Evolutionary conservation across 805 yeast species (phyloP).

Genomic region (Sugiyamaella lignohabitans): DNA sequence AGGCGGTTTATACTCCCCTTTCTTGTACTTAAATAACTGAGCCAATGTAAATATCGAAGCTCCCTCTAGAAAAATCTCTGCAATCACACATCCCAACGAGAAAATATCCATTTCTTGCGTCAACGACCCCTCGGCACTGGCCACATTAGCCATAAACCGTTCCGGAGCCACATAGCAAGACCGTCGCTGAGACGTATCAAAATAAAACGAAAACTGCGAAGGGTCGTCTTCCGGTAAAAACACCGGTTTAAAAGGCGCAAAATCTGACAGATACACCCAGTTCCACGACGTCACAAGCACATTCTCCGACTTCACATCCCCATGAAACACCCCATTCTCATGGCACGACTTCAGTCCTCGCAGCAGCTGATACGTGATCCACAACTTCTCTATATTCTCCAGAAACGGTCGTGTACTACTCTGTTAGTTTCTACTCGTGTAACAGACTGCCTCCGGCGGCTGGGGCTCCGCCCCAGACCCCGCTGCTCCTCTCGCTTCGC

Average conservation of each 20-base stretch:
- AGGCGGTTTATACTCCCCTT: constrained; percentile 60
- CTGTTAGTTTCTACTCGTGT: constrained; percentile 1
- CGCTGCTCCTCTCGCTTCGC: too few relatives aligned
- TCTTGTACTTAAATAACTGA: constrained; percentile 76
- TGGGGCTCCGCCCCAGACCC: too few relatives aligned
- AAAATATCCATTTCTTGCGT: constrained; percentile 68
- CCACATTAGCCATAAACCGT: constrained; percentile 45
- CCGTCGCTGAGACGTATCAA: constrained; percentile 82
- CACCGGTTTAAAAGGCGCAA: constrained; percentile 78
- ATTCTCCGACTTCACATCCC: constrained; percentile 90
- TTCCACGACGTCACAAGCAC: constrained; percentile 81
- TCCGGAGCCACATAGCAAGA: constrained; percentile 94
- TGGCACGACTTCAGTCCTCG: constrained; percentile 62
- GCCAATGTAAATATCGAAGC: constrained; percentile 80
- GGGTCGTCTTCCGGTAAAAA: constrained; percentile 90
- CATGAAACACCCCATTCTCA: constrained; percentile 58
- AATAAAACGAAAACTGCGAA: constrained; percentile 82
- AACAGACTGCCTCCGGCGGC: too few relatives aligned
- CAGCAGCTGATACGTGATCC: constrained; percentile 77
- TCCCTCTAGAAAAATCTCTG: constrained; percentile 83
- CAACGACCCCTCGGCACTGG: constrained; percentile 30
- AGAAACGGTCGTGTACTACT: constrained; percentile 74
- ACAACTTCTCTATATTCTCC: constrained; percentile 70
- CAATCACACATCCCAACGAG: constrained; percentile 64
- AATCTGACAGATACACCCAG: constrained; percentile 78